Percentiles rank a stretch among this genome's conserved stretches.
Evolutionary conservation across 1,284 basidiomycete species (phyloP).

Genomic region (Leccinum griseonigrum): DNA sequence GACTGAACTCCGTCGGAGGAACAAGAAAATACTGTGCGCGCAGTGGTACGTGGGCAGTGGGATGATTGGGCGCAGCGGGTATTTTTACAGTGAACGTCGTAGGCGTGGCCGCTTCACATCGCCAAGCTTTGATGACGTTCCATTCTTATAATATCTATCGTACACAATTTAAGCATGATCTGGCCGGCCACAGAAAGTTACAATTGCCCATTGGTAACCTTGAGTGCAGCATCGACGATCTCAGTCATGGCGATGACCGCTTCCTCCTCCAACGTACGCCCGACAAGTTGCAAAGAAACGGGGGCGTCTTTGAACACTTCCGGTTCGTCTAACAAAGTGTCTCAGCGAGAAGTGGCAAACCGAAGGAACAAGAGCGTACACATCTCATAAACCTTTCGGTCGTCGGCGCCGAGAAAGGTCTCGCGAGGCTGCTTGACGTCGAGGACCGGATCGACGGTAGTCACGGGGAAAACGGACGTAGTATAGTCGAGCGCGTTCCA

Average conservation of each 20-base stretch:
- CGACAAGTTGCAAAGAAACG: slow-evolving; percentile 68
- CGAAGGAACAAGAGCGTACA: slow-evolving; percentile 43
- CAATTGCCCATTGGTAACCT: not conserved
- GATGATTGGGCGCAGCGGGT: slow-evolving; percentile 75
- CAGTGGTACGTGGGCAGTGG: slow-evolving; percentile 90
- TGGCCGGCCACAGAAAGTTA: not conserved
- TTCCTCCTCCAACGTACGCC: slow-evolving; percentile 71
- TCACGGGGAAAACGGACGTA: slow-evolving; percentile 63
- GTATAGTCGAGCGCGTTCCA: slow-evolving; percentile 75
- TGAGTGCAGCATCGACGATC: slow-evolving; percentile 48
- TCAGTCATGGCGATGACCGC: slow-evolving; percentile 63
- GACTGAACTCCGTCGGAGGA: slow-evolving; percentile 67
- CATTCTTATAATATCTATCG: not conserved
- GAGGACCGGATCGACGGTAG: slow-evolving; percentile 49
- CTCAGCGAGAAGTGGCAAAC: slow-evolving; percentile 4
- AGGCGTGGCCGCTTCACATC: slow-evolving; percentile 36
- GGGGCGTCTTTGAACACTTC: slow-evolving; percentile 58
- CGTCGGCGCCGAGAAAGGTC: slow-evolving; percentile 44
- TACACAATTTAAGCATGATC: not conserved
- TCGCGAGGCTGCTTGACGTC: slow-evolving; percentile 44
- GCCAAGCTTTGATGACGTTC: slow-evolving; percentile 25
- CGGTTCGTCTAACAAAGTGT: slow-evolving; percentile 49
- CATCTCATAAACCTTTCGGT: slow-evolving; percentile 49
- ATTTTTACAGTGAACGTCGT: slow-evolving; percentile 76
- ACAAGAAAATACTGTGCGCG: slow-evolving; percentile 68